A percentile compares a stretch with the other conserved stretches of the same genome.
Conservation (phyloP, 192 early-diverging fungal species). For the Podila verticillata region DNA sequence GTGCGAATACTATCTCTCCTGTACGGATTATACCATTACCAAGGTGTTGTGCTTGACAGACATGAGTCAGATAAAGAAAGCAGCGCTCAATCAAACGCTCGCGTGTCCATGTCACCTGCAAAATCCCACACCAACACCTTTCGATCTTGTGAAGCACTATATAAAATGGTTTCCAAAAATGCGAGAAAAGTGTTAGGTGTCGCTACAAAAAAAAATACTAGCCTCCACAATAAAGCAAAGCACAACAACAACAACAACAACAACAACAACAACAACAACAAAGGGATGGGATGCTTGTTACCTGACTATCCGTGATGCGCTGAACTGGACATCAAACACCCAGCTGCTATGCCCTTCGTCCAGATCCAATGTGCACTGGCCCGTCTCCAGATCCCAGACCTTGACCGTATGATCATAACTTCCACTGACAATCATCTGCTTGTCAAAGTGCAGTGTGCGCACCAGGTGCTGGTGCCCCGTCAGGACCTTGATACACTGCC, state of each 20-base stretch:
- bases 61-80: too few species aligned
- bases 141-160: constrained; percentile 38
- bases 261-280: too few species aligned
- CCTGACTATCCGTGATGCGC: constrained; percentile 82
- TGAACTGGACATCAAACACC: constrained; percentile 97
- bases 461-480: constrained; percentile 79
- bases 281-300: constrained; percentile 20
- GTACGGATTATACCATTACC: too few species aligned
- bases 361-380: constrained; percentile 78
- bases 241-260: too few species aligned
- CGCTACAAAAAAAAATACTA: too few species aligned
- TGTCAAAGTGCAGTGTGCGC: constrained; percentile 87
- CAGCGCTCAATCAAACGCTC: constrained; percentile 17
- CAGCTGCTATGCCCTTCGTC: constrained; percentile 86
- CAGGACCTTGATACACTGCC: constrained; percentile 68
- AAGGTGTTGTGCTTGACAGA: too few species aligned
- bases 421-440: constrained; percentile 86
- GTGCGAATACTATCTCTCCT: too few species aligned
- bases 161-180: not conserved
- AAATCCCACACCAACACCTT: constrained; percentile 43
- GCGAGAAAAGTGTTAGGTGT: too few species aligned
- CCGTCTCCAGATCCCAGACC: constrained; percentile 91
- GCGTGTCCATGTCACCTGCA: constrained; percentile 11
- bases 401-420: constrained; percentile 95
- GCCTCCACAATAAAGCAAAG: too few species aligned